phyloP scores from a whole-genome alignment of 306 rosid species.

The Prunus davidiana region DNA sequence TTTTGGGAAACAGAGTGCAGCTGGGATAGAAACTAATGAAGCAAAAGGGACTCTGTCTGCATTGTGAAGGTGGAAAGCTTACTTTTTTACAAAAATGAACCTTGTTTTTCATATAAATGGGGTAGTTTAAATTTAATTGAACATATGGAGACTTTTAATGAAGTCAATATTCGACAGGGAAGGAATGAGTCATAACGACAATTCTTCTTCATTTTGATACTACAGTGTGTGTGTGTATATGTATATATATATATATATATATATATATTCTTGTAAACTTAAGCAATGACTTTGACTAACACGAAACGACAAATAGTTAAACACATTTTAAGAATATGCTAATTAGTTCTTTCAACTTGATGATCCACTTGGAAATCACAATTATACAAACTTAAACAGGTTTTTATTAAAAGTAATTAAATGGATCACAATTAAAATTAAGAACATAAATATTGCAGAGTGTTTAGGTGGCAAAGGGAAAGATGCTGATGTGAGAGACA shows the following conservation, averaged over 20 bases:
- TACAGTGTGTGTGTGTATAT: too few species aligned
- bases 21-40: neutral
- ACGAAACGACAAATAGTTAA: neutral
- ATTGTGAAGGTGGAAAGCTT: too few species aligned
- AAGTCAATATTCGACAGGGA: neutral
- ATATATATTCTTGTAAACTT: too few species aligned
- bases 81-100: too few species aligned
- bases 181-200: neutral
- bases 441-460: neutral
- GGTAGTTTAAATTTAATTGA: neutral
- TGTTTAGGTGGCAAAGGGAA: neutral
- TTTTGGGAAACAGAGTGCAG: neutral
- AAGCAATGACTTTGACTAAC: neutral
- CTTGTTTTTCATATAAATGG: neutral
- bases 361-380: constrained; percentile 3
- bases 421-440: neutral
- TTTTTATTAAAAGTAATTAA: too few species aligned
- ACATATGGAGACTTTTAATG: neutral
- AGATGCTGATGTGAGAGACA: neutral
- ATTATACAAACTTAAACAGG: neutral
- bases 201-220: too few species aligned
- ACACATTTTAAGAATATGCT: neutral
- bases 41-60: neutral
- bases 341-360: neutral
- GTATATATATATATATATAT: too few species aligned